Base-by-base conservation (phyloP, 2,329 filamentous ascomycete genomes). In the Clonostachys sp. region DNA sequence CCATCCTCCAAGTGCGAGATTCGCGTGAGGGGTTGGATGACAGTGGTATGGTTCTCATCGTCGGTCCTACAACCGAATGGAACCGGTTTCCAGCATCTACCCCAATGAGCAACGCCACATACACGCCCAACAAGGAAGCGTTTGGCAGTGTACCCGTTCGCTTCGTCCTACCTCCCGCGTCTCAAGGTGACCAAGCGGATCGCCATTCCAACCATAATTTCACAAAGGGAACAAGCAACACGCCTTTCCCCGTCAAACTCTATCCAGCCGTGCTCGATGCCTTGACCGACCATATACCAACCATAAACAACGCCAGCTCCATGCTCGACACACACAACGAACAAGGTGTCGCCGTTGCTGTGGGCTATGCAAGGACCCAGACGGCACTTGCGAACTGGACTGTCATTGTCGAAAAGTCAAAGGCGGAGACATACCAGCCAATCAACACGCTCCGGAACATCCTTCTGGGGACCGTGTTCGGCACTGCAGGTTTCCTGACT, bases 381-480 rank as follows among this genome's bases (percentile, higher is more conserved):
- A 89, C 77, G 6, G 61, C 68, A 1, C 67, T 95, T 45, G 88
- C 88, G 8, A 81, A 92, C 57, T 96, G 91, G 91, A 83, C 88
- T 6, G 70, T 96, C 5, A 57, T 95, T 3, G 80, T 96, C 1
- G 91, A 96, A 61, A 85, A 94, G 63, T 73, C 81, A 3, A 81
- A 82, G 52, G 63, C 63, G 18, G 91, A 96, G 65, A 89, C 91
- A 1, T 91, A 87, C 68, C 73, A 75, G 8, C 87, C 91, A 0
- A 91, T 96, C 48, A 67, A 74, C 30, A 83, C 81, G 17, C 73
- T 96, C n/a, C 82, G 88, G 17, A 84, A 86, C 43, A 89, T 96
- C 45, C 78, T 96, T 2, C 67, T 96, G 3, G 89, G 83, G 6
- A 95, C 89, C 51, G 87, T 95, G 0, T 95, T 96, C 61, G 89